Evolutionary conservation across 1,139 yeast species (phyloP).

Genomic region (Geotrichum klebahnii): DNA sequence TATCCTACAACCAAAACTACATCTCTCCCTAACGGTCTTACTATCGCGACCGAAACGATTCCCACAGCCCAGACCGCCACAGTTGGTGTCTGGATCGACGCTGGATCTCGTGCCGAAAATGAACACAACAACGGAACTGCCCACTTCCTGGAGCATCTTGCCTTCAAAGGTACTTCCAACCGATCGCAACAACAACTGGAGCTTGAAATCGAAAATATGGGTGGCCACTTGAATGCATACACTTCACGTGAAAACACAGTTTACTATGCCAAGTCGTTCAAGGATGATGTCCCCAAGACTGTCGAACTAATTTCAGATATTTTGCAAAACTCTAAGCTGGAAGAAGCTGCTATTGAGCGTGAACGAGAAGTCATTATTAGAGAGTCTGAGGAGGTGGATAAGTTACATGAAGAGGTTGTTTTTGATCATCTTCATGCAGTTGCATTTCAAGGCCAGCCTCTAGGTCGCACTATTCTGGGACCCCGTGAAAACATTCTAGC

Average conservation of each 20-base stretch:
- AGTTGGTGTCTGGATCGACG: constrained; percentile 95
- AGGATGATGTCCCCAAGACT: constrained; percentile 74
- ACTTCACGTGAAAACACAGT: constrained; percentile 97
- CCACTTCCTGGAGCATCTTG: constrained; percentile 91
- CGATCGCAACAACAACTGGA: constrained; percentile 84
- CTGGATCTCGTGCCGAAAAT: constrained; percentile 95
- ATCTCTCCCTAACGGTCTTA: constrained; percentile 74
- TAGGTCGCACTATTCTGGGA: constrained; percentile 96
- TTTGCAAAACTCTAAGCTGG: constrained; percentile 78
- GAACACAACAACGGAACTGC: constrained; percentile 87
- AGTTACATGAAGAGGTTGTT: constrained; percentile 96
- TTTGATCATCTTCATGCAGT: constrained; percentile 95
- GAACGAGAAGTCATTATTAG: constrained; percentile 94
- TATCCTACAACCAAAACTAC: constrained; percentile 56
- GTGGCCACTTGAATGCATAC: constrained; percentile 95
- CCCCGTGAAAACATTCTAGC: constrained; percentile 85
- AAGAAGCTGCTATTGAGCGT: constrained; percentile 79
- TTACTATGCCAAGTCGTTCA: constrained; percentile 84
- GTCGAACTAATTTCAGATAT: constrained; percentile 88
- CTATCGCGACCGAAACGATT: constrained; percentile 84
- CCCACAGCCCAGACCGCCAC: constrained; percentile 94
- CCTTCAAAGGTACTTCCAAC: constrained; percentile 85
- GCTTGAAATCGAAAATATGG: constrained; percentile 90
- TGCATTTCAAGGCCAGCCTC: constrained; percentile 83
- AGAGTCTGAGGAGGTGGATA: constrained; percentile 96